Base-by-base conservation (phyloP, 495 filamentous ascomycete genomes). In the Penicillium silybi region DNA sequence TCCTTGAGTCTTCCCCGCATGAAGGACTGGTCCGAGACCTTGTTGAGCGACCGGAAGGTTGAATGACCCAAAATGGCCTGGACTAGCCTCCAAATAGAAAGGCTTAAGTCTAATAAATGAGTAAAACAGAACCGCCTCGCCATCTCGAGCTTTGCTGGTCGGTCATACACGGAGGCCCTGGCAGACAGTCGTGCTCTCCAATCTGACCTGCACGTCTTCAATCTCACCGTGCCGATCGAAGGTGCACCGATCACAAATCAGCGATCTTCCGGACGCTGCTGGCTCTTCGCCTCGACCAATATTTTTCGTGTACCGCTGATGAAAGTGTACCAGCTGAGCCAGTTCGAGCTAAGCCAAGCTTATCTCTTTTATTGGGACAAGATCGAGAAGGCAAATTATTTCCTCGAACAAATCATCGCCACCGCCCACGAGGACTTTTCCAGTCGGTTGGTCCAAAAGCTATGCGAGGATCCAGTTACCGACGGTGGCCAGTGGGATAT, bases 361-460 rank as follows among this genome's bases (percentile, higher is more conserved):
- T 96, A 93, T 59, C 79, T 95, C n/a, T 93, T 91, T 74, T 96
- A 89, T 79, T 95, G 87, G 84, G 90, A 96, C 66, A 96, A 96
- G 70, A 79, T 95, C 18, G 90, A 96, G 69, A 96, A 96, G 65
- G 82, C 86, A 7, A 95, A 95, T 61, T 96, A 78, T 64, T 93
- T 93, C 73, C 76, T 93, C 19, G 88, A 92, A 66, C 83, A 85
- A 58, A 82, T 93, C 50, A 78, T 95, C 35, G 81, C 86, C 48
- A 93, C 89, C 0, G 77, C 78, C 1, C 72, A 82, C 37, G 44
- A 88, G 49, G 80, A 83, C 25, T 73, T 91, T 2, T 86, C 89
- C 47, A 75, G 80, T 13, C 73, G 90, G 17, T 67, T 93, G 10
- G 74, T 92, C 10, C 85, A 89, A 65, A 77, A 72, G 19, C 61